A percentile compares a stretch with the other conserved stretches of the same genome.
These are phyloP conservation scores for Umbelopsis sp. DNA, from an alignment of 192 early-diverging fungal genomes.

Conservation along the genomic window DNA sequence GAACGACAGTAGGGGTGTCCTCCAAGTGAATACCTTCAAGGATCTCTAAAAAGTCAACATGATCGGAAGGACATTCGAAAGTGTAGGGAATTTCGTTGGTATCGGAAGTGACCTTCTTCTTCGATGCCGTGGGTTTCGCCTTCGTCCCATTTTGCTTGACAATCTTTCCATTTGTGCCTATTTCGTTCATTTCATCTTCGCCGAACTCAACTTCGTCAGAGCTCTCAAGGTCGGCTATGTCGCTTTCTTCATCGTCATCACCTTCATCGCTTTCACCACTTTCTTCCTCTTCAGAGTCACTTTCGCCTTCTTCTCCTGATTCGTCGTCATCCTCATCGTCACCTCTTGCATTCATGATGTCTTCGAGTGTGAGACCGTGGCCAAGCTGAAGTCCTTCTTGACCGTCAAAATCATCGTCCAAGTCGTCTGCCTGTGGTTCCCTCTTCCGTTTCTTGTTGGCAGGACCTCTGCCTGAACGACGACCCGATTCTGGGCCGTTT, in stretches of 20 bases:
- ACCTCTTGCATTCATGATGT: conserved; percentile 36
- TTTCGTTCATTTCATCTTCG: conserved; percentile 51
- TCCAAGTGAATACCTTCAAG: conserved; percentile 61
- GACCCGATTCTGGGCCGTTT: conserved; percentile 53
- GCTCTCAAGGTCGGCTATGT: conserved; percentile 53
- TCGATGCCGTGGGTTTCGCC: neutral
- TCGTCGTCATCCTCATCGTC: conserved; percentile 27
- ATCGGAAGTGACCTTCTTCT: neutral
- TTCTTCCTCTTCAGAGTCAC: conserved; percentile 34
- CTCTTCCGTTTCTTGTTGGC: conserved; percentile 53
- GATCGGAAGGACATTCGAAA: conserved; percentile 78
- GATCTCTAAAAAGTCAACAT: conserved; percentile 69
- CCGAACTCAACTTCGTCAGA: conserved; percentile 39
- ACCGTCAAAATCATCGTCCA: conserved; percentile 70
- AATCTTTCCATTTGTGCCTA: conserved; percentile 18
- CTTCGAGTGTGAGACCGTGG: conserved; percentile 33
- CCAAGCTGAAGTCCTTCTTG: conserved; percentile 34
- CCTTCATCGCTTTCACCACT: conserved; percentile 46
- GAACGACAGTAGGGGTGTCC: conserved; percentile 74
- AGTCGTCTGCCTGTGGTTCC: conserved; percentile 63
- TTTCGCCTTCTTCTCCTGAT: conserved; percentile 25
- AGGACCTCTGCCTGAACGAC: conserved; percentile 12
- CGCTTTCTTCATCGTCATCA: conserved; percentile 40
- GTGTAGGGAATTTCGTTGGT: conserved; percentile 75
- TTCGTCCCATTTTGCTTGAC: conserved; percentile 16